phyloP scores from a whole-genome alignment of 106 monocot species.

The Alisma plantagoaquatica region DNA sequence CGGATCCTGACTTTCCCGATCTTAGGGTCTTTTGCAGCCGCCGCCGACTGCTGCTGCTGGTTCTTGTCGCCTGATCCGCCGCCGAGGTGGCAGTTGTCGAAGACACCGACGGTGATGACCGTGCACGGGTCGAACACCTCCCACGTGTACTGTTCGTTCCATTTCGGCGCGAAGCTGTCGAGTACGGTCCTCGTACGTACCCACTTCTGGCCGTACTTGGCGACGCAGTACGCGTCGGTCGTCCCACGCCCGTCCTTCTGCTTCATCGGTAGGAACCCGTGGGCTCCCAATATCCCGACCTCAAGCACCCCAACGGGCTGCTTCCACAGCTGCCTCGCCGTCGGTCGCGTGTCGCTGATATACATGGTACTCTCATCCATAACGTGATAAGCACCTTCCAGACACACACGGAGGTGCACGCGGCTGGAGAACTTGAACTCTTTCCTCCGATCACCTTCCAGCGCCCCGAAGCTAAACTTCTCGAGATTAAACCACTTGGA shows the following conservation, averaged over 20 bases:
- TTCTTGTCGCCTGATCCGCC: no score
- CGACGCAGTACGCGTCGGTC: constrained; percentile 61
- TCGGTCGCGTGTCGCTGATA: constrained; percentile 51
- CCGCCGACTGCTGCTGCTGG: constrained; percentile 7
- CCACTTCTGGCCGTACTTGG: constrained; percentile 76
- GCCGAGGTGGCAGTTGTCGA: constrained; percentile 58
- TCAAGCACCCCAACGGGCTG: constrained; percentile 50
- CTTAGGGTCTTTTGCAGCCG: no score
- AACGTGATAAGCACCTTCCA: constrained; percentile 74
- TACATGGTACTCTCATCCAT: constrained; percentile 59
- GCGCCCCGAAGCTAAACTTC: constrained; percentile 31
- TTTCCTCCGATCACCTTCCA: constrained; percentile 39
- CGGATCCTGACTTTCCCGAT: no score
- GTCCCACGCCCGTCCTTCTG: constrained; percentile 36
- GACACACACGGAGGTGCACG: constrained; percentile 50
- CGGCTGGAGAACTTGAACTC: constrained; percentile 44
- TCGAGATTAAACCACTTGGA: constrained; percentile 56
- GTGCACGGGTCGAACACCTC: constrained; percentile 72
- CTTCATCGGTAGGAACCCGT: constrained; percentile 48
- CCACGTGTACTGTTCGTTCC: constrained; percentile 86
- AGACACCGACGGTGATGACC: constrained; percentile 60
- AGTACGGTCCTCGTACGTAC: constrained; percentile 59
- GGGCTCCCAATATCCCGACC: constrained; percentile 46
- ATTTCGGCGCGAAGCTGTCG: constrained; percentile 41
- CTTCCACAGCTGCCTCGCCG: constrained; percentile 51